A percentile compares a stretch with the other conserved stretches of the same genome.
Conservation (phyloP, 2,329 filamentous ascomycete genomes). For the Pseudogymnoascus sp. region DNA sequence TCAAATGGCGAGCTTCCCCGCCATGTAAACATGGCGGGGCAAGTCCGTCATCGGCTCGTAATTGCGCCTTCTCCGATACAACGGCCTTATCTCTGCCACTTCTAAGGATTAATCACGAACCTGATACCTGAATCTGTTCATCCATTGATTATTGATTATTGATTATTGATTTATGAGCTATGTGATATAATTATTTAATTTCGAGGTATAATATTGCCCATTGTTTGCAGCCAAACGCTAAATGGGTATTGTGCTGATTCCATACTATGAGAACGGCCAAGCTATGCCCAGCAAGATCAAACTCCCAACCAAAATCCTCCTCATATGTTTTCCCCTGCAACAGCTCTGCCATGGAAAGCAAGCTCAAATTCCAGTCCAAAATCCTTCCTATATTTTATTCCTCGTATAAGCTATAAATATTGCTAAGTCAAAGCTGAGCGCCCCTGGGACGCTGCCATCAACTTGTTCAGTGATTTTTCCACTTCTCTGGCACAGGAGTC, state of each 20-base stretch:
- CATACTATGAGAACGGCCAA: neutral
- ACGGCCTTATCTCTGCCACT: neutral
- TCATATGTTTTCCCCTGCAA: neutral
- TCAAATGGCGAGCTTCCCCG: neutral
- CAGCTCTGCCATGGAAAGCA: neutral
- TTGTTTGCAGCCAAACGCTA: neutral
- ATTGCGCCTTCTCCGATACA: constrained; percentile 5
- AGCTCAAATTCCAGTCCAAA: neutral
- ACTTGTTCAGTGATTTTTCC: neutral
- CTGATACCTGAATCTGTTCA: neutral
- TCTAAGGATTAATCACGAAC: neutral
- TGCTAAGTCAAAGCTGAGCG: neutral
- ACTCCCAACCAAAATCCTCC: neutral
- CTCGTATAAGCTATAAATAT: neutral
- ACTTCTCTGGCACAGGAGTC: neutral
- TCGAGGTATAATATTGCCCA: neutral
- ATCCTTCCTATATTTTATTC: neutral
- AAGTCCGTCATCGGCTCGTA: constrained; percentile 6
- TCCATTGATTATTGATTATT: neutral
- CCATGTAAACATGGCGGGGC: neutral
- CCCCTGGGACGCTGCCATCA: neutral
- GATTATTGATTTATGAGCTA: neutral
- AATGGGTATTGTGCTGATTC: neutral
- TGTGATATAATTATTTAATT: neutral
- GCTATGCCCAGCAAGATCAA: neutral